Conservation (phyloP, 1,139 yeast genomes). For the Candida freyschussii region DNA sequence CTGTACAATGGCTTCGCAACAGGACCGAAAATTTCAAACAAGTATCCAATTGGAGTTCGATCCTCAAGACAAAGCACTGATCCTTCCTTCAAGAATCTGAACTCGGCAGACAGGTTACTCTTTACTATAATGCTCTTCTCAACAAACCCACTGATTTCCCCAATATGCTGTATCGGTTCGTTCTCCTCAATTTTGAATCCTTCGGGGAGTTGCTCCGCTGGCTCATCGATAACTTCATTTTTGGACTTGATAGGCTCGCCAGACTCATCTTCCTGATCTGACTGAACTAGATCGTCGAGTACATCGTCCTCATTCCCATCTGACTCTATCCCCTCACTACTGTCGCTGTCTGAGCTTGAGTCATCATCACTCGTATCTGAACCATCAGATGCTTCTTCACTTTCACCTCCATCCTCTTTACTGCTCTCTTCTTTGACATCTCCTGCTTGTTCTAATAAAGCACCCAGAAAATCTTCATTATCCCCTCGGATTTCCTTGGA, state of each 20-base stretch:
- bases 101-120: slow-evolving; percentile 81
- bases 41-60: slow-evolving; percentile 67
- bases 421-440: too few species aligned
- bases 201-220: slow-evolving; percentile 65
- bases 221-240: slow-evolving; percentile 69
- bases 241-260: slow-evolving; percentile 69
- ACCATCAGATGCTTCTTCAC: not conserved
- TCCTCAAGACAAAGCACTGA: slow-evolving; percentile 78
- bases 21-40: slow-evolving; percentile 89
- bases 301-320: slow-evolving; percentile 16
- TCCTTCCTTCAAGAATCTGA: slow-evolving; percentile 74
- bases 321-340: slow-evolving; percentile 16
- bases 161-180: slow-evolving; percentile 70
- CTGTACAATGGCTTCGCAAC: slow-evolving; percentile 80
- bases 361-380: not conserved
- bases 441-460: not conserved
- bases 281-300: slow-evolving; percentile 18
- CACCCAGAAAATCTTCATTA: not conserved
- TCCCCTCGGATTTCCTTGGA: not conserved
- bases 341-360: slow-evolving; percentile 7
- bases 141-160: slow-evolving; percentile 64
- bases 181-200: slow-evolving; percentile 51
- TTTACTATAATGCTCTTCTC: slow-evolving; percentile 69
- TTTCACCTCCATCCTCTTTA: too few species aligned
- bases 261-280: slow-evolving; percentile 30